Conservation (phyloP, 805 yeast species). For the Kregervanrija delftensis region DNA sequence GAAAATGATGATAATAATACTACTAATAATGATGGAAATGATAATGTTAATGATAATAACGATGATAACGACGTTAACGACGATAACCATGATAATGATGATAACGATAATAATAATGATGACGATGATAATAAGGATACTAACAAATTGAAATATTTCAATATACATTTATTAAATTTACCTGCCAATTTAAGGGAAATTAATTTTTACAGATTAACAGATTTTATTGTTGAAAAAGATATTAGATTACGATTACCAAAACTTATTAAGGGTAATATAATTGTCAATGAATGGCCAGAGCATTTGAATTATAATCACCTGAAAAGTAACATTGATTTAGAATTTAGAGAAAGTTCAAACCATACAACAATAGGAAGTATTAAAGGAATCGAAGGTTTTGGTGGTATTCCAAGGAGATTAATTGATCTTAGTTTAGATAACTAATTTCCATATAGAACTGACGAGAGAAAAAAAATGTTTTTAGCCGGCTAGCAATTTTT, state of each 20-base stretch:
- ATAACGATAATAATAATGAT: too few species aligned
- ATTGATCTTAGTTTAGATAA: background rate
- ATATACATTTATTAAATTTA: constrained; percentile 1
- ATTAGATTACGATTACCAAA: constrained; percentile 2
- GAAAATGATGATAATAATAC: constrained; percentile 1
- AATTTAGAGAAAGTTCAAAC: background rate
- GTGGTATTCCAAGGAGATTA: constrained; percentile 5
- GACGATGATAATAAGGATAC: too few species aligned
- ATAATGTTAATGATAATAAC: too few species aligned
- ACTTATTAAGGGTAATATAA: background rate
- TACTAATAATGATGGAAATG: too few species aligned
- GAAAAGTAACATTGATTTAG: constrained; percentile 1
- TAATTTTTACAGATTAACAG: constrained; percentile 6
- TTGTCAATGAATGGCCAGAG: background rate
- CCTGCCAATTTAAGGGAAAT: constrained; percentile 5
- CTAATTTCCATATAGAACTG: too few species aligned
- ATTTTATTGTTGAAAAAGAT: constrained; percentile 9
- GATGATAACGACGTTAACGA: too few species aligned
- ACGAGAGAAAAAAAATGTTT: too few species aligned
- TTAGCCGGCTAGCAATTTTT: too few species aligned
- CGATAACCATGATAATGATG: too few species aligned
- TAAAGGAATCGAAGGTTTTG: constrained; percentile 4
- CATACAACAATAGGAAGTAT: background rate
- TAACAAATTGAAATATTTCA: background rate
- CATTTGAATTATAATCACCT: background rate